Base-by-base conservation (phyloP, 768 basidiomycete species). In the Rhodotorula taiwanensis region DNA sequence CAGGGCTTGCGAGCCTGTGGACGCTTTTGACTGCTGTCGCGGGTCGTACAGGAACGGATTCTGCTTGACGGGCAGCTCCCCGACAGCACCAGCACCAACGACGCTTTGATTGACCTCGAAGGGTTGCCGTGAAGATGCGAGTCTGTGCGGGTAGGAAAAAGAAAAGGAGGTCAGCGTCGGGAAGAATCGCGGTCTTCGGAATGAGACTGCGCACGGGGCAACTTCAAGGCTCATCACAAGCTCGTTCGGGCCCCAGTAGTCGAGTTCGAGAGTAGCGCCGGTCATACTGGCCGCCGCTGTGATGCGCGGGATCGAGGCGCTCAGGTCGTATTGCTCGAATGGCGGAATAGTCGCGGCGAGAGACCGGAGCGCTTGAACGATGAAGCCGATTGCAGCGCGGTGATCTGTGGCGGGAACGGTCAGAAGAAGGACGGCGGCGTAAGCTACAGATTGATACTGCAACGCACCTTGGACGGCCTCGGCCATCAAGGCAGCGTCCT, bases 1-100 rank as follows among this genome's bases (percentile, higher is more conserved):
- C 18, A 87, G 72, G 1, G 81, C 78, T 16, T 49, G 49, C 47
- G 88, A 87, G 79, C 84, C 10, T 39, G 36, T 84, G 21, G 79
- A 79, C 45, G 78, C 75, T 11, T 81, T 76, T 72, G 82, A 84
- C 60, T 71, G 72, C 34, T 75, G 47, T 41, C 93, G 80, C 4
- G 94, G 94, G 74, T 97, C 92, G 74, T 95, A 95, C 60, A 98
- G 77, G 76, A 97, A 97, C 2, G 88, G 86, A 74, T 92, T 63
- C 1, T 58, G 49, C n/a, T n/a, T n/a, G n/a, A n/a, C n/a, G n/a
- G n/a, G n/a, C n/a, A n/a, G n/a, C n/a, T n/a, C n/a, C n/a, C n/a
- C n/a, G n/a, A n/a, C n/a, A n/a, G n/a, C n/a, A n/a, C n/a, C n/a
- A n/a, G n/a, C n/a, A n/a, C n/a, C n/a, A n/a, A n/a, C n/a, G n/a